phyloP scores from a whole-genome alignment of 176 grass and related monocot species.

The Carex kokanica region DNA sequence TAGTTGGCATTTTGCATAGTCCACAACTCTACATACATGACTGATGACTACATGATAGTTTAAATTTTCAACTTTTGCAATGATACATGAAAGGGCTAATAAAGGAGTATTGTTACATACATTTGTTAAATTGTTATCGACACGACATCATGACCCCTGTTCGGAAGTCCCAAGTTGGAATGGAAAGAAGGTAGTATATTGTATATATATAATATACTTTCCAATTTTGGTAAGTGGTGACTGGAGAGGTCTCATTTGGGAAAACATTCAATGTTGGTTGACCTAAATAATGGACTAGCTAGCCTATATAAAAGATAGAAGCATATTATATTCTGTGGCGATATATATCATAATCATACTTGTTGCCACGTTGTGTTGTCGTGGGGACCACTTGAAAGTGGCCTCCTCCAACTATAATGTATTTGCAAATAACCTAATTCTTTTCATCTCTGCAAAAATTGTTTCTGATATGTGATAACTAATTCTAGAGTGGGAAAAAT shows the following conservation, averaged over 20 bases:
- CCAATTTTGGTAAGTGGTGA: not conserved
- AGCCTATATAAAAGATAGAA: not conserved
- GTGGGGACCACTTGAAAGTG: not conserved
- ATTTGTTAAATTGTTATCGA: not conserved
- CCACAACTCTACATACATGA: no score
- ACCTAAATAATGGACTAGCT: not conserved
- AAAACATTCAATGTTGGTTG: not conserved
- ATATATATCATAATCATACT: not conserved
- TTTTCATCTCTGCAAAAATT: no score
- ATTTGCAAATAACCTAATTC: not conserved
- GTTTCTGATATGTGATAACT: not conserved
- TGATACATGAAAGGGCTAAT: no score
- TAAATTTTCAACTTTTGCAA: no score
- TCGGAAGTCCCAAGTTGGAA: not conserved
- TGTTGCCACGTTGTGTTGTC: not conserved
- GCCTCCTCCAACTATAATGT: no score
- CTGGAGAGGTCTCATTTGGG: not conserved
- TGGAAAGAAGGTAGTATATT: not conserved
- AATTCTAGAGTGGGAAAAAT: no score
- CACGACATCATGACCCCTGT: no score
- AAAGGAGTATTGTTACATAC: not conserved
- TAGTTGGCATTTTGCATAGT: no score
- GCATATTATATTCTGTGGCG: not conserved
- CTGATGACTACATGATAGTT: no score
- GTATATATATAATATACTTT: not conserved